phyloP scores from a whole-genome alignment of 768 basidiomycete species.

The Pholiota molesta region DNA sequence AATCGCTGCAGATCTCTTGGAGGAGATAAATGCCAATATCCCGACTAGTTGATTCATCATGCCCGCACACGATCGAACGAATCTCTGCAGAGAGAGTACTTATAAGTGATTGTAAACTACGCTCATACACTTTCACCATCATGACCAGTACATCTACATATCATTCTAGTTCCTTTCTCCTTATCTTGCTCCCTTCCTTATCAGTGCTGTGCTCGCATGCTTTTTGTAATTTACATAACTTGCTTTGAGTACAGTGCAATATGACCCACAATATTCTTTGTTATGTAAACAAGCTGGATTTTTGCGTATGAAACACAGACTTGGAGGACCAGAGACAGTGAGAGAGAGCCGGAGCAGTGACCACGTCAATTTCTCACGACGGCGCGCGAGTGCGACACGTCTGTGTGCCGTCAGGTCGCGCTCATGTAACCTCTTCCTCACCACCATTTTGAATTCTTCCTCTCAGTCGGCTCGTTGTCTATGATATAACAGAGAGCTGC shows the following conservation, averaged over 20 bases:
- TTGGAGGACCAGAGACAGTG: not conserved
- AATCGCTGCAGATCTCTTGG: constrained; percentile 69
- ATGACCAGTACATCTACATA: constrained; percentile 4
- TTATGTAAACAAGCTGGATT: not conserved
- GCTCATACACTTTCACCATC: constrained; percentile 4
- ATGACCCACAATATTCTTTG: not conserved
- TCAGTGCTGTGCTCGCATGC: constrained; percentile 13
- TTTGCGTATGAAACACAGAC: not conserved
- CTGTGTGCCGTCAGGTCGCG: not conserved
- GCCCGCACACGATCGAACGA: not conserved
- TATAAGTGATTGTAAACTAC: constrained; percentile 10
- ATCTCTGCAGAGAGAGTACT: constrained; percentile 6
- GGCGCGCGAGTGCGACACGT: constrained; percentile 10
- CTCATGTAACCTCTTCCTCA: constrained; percentile 1
- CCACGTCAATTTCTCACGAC: constrained; percentile 14
- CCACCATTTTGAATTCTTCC: not conserved
- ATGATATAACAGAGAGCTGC: constrained; percentile 22
- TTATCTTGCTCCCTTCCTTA: constrained; percentile 1
- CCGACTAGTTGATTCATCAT: constrained; percentile 35
- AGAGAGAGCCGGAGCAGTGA: too few relatives aligned
- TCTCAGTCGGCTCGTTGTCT: constrained; percentile 17
- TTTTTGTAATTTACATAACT: constrained; percentile 25
- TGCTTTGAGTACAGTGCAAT: constrained; percentile 11
- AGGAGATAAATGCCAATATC: constrained; percentile 54
- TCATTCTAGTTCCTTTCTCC: constrained; percentile 6